phyloP scores from a whole-genome alignment of 495 filamentous ascomycete genomes.

The Podospora appendiculata region DNA sequence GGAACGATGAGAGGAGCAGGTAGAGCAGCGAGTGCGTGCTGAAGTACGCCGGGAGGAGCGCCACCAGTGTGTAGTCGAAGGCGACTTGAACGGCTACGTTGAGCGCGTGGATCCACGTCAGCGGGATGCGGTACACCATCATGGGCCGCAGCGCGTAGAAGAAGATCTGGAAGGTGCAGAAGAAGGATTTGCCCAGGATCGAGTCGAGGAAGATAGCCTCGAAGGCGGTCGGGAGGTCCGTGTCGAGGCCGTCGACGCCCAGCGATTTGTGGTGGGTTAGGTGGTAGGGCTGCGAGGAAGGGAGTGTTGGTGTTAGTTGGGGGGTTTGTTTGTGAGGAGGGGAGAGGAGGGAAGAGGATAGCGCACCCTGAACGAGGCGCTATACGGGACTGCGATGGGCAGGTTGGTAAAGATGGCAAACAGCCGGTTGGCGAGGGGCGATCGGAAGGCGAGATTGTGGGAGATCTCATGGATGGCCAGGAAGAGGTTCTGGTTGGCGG shows the following conservation, averaged over 20 bases:
- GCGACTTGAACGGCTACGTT: conserved; percentile 69
- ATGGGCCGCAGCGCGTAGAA: conserved; percentile 99
- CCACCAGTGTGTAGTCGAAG: conserved; percentile 69
- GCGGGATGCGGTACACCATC: conserved; percentile 81
- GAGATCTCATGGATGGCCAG: conserved; percentile 98
- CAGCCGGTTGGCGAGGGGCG: conserved; percentile 72
- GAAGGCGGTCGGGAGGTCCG: conserved; percentile 85
- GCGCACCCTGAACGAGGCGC: conserved; percentile 82
- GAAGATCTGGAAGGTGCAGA: conserved; percentile 98
- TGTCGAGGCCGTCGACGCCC: conserved; percentile 92
- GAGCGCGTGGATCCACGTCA: conserved; percentile 75
- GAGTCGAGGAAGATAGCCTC: conserved; percentile 94
- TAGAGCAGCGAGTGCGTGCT: conserved; percentile 63
- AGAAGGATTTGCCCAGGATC: conserved; percentile 96
- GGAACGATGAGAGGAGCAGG: conserved; percentile 77
- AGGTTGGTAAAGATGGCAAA: conserved; percentile 91
- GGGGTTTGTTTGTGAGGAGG: neutral
- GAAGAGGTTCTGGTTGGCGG: conserved; percentile 97
- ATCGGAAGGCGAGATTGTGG: conserved; percentile 92
- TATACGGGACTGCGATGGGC: conserved; percentile 93
- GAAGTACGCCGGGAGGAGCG: conserved; percentile 28
- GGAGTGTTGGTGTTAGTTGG: conserved; percentile 1
- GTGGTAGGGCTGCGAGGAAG: conserved; percentile 69
- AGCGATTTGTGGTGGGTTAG: conserved; percentile 99
- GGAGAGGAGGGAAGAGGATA: neutral